Evolutionary conservation across 306 rosid species (phyloP), one percentile per base, ranked within the genome.

Genomic region (Cyamopsis tetragonoloba): DNA sequence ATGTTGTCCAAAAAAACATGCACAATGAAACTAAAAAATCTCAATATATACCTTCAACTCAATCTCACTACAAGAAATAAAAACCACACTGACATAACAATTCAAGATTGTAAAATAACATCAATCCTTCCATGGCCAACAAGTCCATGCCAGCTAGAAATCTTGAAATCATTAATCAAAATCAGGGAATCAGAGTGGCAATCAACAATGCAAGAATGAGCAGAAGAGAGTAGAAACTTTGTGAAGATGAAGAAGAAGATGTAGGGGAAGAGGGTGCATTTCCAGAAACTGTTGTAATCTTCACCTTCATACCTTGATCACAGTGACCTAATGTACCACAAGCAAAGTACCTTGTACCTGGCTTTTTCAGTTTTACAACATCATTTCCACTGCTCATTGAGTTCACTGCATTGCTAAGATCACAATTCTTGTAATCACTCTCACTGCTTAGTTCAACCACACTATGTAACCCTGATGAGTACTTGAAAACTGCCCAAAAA

Each of bases 251-350:
- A 50, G 72, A 24, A 2, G 91, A 19, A 0, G 87, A 50, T 1
- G 86, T 28, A 1, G 88, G 71, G 38, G 91, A 56, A 53, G 87
- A 72, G 13, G 86, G 69, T 37, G 88, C 67, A 49, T 22, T 82
- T 62, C 82, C 92, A 2, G 78, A 10, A 26, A 42, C 80, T n/a
- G 76, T 66, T 27, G 54, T 73, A 39, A 90, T 80, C 85, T 85
- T 85, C 17, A 90, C 63, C 80, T 87, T 90, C 96, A 87, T 90
- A 67, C 96, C 96, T 42, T 80, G 88, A 57, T 20, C 43, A 23
- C 95, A 90, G 30, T 87, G 96, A 1, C 96, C 91, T 0, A 59
- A 34, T 0, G 96, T 90, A 3, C 96, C 96, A 31, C 96, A 90
- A 4, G 89, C 80, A 19, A 90, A 90, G 78, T 83, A 85, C n/a